Evolutionary conservation across 2,329 filamentous ascomycete species (phyloP), one percentile per base, ranked within the genome.

Genomic region (Elsinoe australis): DNA sequence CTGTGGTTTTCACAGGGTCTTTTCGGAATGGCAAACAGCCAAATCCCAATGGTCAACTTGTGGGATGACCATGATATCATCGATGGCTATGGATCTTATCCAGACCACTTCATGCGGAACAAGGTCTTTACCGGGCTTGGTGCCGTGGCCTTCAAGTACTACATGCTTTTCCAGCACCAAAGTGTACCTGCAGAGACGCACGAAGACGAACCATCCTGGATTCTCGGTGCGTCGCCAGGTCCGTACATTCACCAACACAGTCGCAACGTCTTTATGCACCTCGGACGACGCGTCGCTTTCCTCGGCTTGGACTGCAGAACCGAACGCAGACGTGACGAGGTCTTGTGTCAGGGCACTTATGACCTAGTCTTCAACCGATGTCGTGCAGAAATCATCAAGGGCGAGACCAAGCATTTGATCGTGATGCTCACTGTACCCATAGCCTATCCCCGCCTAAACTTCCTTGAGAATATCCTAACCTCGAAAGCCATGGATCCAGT

Each of bases 11-110:
- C 89, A 0, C 89, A 94, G 59, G 92, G 94, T 0, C 70, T 96
- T 4, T 98, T 95, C 60, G 80, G 85, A n/a, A 78, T 98, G 61
- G 92, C 90, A 4, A 89, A 83, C 57, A 85, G 85, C 1, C 90
- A 96, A 63, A 96, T 98, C 36, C 89, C 92, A 6, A 96, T 95
- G 89, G 79, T 98, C 58, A 98, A 98, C 63, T 89, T 98, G 64
- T 95, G 85, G 73, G 90, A 96, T 64, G 92, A 96, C 58, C 92
- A 96, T 62, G 72, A 74, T 53, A 74, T 74, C 49, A 73, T 74
- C 22, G 71, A 74, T 52, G 92, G 94, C 1, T 98, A 83, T 61
- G 92, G 92, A 5, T 95, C 88, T 0, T 98, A 96, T 63, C 82
- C 89, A 3, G 79, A 95, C 56, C 80, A 86, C 55, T 92, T 95